These are phyloP conservation scores for Aspergillus awamori DNA, from an alignment of 2,329 filamentous ascomycete species.

Conservation along the genomic window DNA sequence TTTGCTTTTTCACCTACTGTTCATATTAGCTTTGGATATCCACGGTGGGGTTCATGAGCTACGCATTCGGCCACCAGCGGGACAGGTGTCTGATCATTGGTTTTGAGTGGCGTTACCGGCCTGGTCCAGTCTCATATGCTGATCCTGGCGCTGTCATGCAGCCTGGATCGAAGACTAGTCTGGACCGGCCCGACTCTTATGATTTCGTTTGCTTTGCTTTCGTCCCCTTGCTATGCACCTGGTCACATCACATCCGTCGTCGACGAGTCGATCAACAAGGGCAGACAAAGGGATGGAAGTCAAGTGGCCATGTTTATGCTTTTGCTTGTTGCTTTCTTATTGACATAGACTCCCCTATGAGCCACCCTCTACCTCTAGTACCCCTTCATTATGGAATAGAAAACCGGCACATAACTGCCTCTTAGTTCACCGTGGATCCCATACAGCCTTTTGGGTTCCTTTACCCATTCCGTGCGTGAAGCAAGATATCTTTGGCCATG, in stretches of 20 bases:
- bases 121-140: background rate
- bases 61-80: slow-evolving; percentile 19
- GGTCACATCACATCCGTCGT: background rate
- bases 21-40: slow-evolving; percentile 19
- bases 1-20: slow-evolving; percentile 1
- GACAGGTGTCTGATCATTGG: slow-evolving; percentile 17
- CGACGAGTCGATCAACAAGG: background rate
- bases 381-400: background rate
- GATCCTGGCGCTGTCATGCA: background rate
- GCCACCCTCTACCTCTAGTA: background rate
- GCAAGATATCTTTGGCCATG: too few species aligned
- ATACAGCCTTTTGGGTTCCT: too few species aligned
- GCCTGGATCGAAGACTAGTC: background rate
- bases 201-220: background rate
- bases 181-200: background rate
- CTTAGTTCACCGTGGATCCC: background rate
- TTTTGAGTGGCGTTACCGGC: slow-evolving; percentile 11
- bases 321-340: background rate
- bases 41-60: slow-evolving; percentile 21
- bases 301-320: background rate
- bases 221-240: background rate
- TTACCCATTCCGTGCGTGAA: too few species aligned
- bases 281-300: background rate
- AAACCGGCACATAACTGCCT: background rate
- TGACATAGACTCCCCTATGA: background rate